Evolutionary conservation across 805 yeast genomes (phyloP).

Genomic region (Kazachstania viticola): DNA sequence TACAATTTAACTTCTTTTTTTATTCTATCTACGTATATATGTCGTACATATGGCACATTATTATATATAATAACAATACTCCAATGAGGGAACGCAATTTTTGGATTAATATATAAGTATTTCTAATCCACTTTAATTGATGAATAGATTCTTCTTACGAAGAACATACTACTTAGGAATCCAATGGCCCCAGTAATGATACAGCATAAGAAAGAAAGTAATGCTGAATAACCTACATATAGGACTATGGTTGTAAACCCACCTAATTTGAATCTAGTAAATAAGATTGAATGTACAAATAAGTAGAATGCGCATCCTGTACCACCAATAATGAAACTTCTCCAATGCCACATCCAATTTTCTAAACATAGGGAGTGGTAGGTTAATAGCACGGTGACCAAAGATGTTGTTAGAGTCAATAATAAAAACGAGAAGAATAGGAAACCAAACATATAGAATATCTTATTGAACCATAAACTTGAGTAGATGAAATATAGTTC

Average conservation of each 20-base stretch:
- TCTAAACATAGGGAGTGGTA: constrained; percentile 83
- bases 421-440: constrained; percentile 77
- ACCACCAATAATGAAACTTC: constrained; percentile 81
- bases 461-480: constrained; percentile 86
- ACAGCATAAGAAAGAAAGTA: constrained; percentile 62
- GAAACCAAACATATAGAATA: constrained; percentile 96
- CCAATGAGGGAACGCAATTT: no score
- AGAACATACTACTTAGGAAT: constrained; percentile 58
- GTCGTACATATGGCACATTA: no score
- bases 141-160: constrained; percentile 68
- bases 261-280: constrained; percentile 58
- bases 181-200: constrained; percentile 85
- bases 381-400: constrained; percentile 68
- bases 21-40: no score
- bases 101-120: no score
- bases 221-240: constrained; percentile 70
- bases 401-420: constrained; percentile 68
- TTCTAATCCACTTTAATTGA: constrained; percentile 73
- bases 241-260: constrained; percentile 68
- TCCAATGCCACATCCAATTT: constrained; percentile 97
- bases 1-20: no score
- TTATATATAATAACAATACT: no score
- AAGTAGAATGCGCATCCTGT: constrained; percentile 81
- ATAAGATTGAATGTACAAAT: constrained; percentile 68
- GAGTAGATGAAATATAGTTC: constrained; percentile 88